phyloP scores from a whole-genome alignment of 257 asterid species.

The Lavandula angustifolia region DNA sequence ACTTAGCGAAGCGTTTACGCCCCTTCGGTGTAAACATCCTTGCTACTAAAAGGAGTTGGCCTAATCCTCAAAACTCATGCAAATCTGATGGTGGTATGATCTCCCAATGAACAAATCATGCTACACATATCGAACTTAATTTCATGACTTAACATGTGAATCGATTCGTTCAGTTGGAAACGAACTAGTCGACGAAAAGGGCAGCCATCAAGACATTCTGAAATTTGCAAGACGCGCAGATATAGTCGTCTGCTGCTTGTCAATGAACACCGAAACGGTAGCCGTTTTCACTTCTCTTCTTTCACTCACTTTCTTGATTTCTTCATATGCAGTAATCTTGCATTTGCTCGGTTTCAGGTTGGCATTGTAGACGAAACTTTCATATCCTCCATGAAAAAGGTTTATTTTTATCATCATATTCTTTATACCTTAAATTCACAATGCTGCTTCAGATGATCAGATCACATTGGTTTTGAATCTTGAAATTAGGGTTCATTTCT shows the following conservation, averaged over 20 bases:
- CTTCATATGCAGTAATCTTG: conserved; percentile 14
- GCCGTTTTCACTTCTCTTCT: conserved; percentile 5
- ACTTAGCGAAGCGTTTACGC: conserved; percentile 83
- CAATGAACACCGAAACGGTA: conserved; percentile 80
- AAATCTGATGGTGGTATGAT: conserved; percentile 51
- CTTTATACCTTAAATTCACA: too few species aligned
- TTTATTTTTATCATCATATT: conserved; percentile 27
- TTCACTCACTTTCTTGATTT: conserved; percentile 9
- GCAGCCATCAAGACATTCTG: conserved; percentile 65
- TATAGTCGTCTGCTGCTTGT: conserved; percentile 83
- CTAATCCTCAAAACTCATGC: conserved; percentile 37
- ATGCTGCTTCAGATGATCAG: too few species aligned
- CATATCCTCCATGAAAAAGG: conserved; percentile 93
- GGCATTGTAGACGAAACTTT: conserved; percentile 68
- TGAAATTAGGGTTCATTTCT: conserved; percentile 67
- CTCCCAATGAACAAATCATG: neutral
- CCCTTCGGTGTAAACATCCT: conserved; percentile 89
- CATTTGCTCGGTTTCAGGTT: conserved; percentile 51
- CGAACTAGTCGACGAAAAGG: conserved; percentile 81
- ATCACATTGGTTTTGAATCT: too few species aligned
- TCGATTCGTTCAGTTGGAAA: conserved; percentile 31
- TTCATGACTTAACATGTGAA: conserved; percentile 25
- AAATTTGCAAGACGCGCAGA: conserved; percentile 78
- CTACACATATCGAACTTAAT: conserved; percentile 6
- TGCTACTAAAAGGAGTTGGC: conserved; percentile 96